Percentiles rank a stretch among this genome's conserved stretches.
phyloP scores from a whole-genome alignment of 108 stramenopile species.

The Cyclotella baltica region DNA sequence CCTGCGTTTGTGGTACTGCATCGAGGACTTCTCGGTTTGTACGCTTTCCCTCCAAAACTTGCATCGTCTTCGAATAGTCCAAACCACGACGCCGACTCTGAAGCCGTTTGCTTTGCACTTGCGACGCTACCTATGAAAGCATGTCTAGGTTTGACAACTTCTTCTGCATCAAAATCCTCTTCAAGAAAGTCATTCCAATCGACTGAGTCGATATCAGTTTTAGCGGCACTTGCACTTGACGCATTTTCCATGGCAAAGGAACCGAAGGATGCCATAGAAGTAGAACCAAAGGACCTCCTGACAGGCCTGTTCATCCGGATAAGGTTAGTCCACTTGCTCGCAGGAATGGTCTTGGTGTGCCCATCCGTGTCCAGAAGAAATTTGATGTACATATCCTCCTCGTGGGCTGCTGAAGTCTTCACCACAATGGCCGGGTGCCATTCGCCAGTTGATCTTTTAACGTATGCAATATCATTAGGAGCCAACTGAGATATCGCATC shows the following conservation, averaged over 20 bases:
- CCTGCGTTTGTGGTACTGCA: too few species aligned
- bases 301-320: neutral
- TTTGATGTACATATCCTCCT: neutral
- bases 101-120: neutral
- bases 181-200: neutral
- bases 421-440: conserved; percentile 7
- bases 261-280: neutral
- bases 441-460: neutral
- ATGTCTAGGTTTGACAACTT: neutral
- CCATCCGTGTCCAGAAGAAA: neutral
- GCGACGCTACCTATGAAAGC: neutral
- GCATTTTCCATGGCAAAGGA: too few species aligned
- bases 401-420: neutral
- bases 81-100: too few species aligned
- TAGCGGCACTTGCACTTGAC: neutral
- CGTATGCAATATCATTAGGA: neutral
- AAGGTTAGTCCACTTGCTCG: neutral
- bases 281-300: neutral
- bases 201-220: neutral
- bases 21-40: neutral
- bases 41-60: neutral
- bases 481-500: neutral
- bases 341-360: neutral
- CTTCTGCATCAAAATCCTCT: neutral
- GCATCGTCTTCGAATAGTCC: too few species aligned